Conservation (phyloP, 2,329 filamentous ascomycete genomes). For the Epichloe gansuensis region DNA sequence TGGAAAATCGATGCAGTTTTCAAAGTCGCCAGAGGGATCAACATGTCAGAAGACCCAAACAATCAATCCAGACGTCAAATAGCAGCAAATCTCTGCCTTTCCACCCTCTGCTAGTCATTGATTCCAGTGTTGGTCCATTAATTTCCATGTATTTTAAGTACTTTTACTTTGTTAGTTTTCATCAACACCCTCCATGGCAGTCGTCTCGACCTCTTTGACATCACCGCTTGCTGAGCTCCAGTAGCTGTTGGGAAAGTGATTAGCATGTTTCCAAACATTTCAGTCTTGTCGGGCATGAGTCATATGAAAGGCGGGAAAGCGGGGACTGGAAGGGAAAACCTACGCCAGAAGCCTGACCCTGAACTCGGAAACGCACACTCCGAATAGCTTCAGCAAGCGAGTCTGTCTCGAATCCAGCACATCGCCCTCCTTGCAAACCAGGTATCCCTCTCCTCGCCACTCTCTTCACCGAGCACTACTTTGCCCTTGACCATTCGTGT, state of each 20-base stretch:
- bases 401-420: constrained; percentile 85
- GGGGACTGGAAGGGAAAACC: constrained; percentile 17
- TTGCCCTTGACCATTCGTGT: constrained; percentile 81
- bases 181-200: constrained; percentile 27
- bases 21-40: not conserved
- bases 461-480: constrained; percentile 55
- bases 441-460: constrained; percentile 49
- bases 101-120: constrained; percentile 1
- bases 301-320: not conserved
- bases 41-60: not conserved
- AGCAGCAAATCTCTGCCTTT: not conserved
- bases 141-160: not conserved
- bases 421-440: constrained; percentile 76
- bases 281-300: not conserved
- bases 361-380: constrained; percentile 84
- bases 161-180: constrained; percentile 9
- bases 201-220: constrained; percentile 41
- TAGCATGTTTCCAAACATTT: not conserved
- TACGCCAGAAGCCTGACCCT: constrained; percentile 66
- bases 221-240: constrained; percentile 48
- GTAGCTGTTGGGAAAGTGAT: constrained; percentile 28
- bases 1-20: constrained; percentile 10
- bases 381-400: constrained; percentile 85
- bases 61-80: constrained; percentile 6
- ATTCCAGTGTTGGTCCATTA: constrained; percentile 4